These are phyloP conservation scores for Dioscorea alata DNA, from an alignment of 106 monocot genomes.

Conservation along the genomic window DNA sequence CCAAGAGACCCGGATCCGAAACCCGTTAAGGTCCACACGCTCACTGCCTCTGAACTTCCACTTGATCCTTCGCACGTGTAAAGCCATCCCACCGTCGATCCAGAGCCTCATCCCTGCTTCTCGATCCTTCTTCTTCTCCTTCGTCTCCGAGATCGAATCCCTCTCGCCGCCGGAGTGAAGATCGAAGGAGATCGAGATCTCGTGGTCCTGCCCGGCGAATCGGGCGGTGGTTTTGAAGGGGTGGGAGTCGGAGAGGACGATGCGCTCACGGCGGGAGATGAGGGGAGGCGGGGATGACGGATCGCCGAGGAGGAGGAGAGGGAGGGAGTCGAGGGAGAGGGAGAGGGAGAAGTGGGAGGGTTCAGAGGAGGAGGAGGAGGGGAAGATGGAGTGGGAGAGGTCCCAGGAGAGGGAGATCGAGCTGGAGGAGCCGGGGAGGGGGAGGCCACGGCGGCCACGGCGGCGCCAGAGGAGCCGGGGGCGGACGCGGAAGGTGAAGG, in stretches of 20 bases:
- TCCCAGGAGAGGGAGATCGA: constrained; percentile 41
- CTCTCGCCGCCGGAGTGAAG: constrained; percentile 19
- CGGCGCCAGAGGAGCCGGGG: constrained; percentile 41
- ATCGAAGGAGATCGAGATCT: constrained; percentile 51
- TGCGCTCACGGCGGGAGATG: constrained; percentile 67
- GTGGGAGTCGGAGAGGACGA: constrained; percentile 26
- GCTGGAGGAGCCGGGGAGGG: neutral
- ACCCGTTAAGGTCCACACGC: constrained; percentile 34
- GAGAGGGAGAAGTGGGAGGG: constrained; percentile 49
- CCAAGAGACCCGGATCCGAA: constrained; percentile 63
- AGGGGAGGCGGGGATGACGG: constrained; percentile 9
- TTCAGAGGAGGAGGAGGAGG: constrained; percentile 34
- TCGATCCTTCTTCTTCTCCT: neutral
- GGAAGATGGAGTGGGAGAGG: constrained; percentile 52
- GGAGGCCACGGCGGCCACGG: neutral
- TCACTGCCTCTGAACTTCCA: constrained; percentile 96
- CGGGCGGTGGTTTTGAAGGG: constrained; percentile 37
- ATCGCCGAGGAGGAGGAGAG: constrained; percentile 15
- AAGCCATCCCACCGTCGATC: constrained; percentile 55
- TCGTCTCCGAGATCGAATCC: too few species aligned
- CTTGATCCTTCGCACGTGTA: constrained; percentile 48
- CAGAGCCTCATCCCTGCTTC: constrained; percentile 29
- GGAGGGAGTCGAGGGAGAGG: constrained; percentile 31
- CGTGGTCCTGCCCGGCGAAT: constrained; percentile 42
- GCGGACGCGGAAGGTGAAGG: constrained; percentile 62